Percentiles rank a stretch among this genome's conserved stretches.
phyloP scores from a whole-genome alignment of 176 grass and related monocot genomes.

The Zoysia japonica region DNA sequence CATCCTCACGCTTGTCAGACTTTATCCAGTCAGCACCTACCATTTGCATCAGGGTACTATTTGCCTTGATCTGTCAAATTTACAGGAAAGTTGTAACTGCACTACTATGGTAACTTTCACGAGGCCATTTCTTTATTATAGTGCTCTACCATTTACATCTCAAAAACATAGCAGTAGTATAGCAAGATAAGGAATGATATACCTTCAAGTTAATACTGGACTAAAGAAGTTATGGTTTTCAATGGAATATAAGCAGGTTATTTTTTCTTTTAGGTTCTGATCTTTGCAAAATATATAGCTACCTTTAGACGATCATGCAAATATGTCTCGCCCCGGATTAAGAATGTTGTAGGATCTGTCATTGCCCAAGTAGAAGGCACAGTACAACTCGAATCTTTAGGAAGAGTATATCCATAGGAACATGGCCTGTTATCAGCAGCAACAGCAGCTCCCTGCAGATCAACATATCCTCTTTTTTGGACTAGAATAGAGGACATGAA shows the following conservation, averaged over 20 bases:
- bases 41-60: constrained; percentile 96
- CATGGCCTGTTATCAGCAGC: constrained; percentile 41
- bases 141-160: constrained; percentile 5
- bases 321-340: constrained; percentile 90
- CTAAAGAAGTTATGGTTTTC: background rate
- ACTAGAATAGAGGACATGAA: constrained; percentile 50
- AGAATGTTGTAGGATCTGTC: constrained; percentile 88
- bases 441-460: constrained; percentile 72
- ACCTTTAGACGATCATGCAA: constrained; percentile 85
- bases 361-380: constrained; percentile 74
- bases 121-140: background rate
- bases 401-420: constrained; percentile 87
- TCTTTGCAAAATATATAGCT: background rate
- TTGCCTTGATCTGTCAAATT: constrained; percentile 76
- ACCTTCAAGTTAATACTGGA: too few relatives aligned
- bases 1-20: constrained; percentile 95
- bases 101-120: constrained; percentile 16
- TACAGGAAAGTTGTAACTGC: constrained; percentile 24
- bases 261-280: background rate
- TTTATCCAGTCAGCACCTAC: constrained; percentile 97
- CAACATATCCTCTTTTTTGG: constrained; percentile 82
- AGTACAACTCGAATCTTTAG: constrained; percentile 68
- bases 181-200: background rate
- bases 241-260: background rate
- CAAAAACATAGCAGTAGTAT: background rate